phyloP scores from a whole-genome alignment of 2,329 filamentous ascomycete genomes.

The Capronia americana region DNA sequence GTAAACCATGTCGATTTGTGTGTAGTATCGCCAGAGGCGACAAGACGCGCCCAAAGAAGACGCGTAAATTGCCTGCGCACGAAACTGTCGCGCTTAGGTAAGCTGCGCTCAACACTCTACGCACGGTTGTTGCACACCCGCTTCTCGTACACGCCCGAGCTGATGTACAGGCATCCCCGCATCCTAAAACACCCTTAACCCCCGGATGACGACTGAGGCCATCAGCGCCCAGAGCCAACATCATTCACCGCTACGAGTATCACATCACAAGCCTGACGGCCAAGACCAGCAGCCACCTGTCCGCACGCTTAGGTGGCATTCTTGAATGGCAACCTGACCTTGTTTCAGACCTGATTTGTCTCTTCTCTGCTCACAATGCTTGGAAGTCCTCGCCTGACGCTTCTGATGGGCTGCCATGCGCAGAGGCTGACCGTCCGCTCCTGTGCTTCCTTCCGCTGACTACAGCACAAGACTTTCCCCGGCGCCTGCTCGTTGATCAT shows the following conservation, averaged over 20 bases:
- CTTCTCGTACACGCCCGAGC: background rate
- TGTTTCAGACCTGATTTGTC: slow-evolving; percentile 4
- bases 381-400: background rate
- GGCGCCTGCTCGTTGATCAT: slow-evolving; percentile 18
- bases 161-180: background rate
- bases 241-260: background rate
- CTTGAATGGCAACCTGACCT: background rate
- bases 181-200: background rate
- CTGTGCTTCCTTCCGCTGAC: slow-evolving; percentile 14
- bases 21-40: background rate
- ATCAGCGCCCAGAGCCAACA: background rate
- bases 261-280: background rate
- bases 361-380: background rate
- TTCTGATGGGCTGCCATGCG: background rate
- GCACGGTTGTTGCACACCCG: too few species aligned
- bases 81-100: slow-evolving; percentile 7
- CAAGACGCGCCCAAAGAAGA: slow-evolving; percentile 9
- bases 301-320: background rate
- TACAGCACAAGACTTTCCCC: background rate
- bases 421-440: background rate
- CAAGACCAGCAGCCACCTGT: background rate
- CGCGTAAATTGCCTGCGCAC: slow-evolving; percentile 19
- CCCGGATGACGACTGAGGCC: background rate
- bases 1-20: background rate
- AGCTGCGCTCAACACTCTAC: background rate